A percentile compares a stretch with the other conserved stretches of the same genome.
Evolutionary conservation across 2,329 filamentous ascomycete species (phyloP).

Genomic region (Colletotrichum spinosum): DNA sequence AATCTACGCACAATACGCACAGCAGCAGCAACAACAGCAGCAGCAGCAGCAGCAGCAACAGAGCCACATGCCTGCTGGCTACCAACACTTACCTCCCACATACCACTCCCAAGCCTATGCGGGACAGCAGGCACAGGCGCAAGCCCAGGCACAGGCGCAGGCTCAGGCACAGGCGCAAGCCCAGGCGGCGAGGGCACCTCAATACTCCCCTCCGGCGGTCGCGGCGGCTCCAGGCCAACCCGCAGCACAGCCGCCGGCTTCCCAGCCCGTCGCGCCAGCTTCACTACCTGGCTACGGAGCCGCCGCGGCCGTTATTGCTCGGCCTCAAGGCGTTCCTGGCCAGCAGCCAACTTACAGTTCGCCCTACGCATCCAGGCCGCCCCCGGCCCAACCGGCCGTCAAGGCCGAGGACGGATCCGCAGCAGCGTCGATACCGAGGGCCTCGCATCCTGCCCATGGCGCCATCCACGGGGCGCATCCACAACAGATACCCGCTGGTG

Average conservation of each 20-base stretch:
- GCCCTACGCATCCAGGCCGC: constrained; percentile 44
- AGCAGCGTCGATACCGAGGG: constrained; percentile 22
- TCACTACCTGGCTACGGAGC: constrained; percentile 43
- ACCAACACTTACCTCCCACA: constrained; percentile 48
- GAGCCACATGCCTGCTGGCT: constrained; percentile 48
- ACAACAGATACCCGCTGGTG: constrained; percentile 31
- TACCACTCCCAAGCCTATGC: constrained; percentile 46
- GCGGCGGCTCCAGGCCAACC: constrained; percentile 37
- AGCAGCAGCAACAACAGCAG: constrained; percentile 34
- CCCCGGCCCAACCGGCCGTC: constrained; percentile 37
- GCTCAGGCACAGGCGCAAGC: constrained; percentile 7
- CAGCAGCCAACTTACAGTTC: constrained; percentile 46
- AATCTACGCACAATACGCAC: constrained; percentile 43
- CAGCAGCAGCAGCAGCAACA: constrained; percentile 43
- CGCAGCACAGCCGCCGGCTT: constrained; percentile 38
- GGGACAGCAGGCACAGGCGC: constrained; percentile 20
- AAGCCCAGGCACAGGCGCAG: neutral
- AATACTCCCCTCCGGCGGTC: constrained; percentile 35
- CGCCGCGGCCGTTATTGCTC: constrained; percentile 35
- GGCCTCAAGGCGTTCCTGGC: constrained; percentile 38
- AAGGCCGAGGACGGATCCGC: constrained; percentile 39
- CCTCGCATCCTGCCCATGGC: constrained; percentile 23
- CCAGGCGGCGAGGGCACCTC: constrained; percentile 26
- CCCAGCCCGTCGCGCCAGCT: constrained; percentile 41
- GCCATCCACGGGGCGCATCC: constrained; percentile 29